A percentile compares a stretch with the other conserved stretches of the same genome.
phyloP scores from a whole-genome alignment of 768 basidiomycete species.

The Asterophora lycoperdoides region DNA sequence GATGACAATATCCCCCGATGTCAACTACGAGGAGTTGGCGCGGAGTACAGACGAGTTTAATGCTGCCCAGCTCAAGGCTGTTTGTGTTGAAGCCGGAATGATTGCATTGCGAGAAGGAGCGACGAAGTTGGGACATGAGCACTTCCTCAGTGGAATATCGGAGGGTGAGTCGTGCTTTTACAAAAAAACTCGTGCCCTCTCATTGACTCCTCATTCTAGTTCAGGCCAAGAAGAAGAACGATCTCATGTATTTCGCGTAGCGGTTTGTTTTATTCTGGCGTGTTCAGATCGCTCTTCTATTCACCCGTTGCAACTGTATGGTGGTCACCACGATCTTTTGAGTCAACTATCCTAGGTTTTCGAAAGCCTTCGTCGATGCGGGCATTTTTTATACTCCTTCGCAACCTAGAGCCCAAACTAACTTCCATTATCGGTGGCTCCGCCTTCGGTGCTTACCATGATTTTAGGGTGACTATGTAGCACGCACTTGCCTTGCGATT shows the following conservation, averaged over 20 bases:
- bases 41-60: conserved; percentile 98
- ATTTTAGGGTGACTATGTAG: no score
- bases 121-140: conserved; percentile 84
- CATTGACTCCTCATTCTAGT: conserved; percentile 45
- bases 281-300: not conserved
- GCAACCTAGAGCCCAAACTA: no score
- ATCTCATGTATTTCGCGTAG: conserved; percentile 91
- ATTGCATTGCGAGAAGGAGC: conserved; percentile 94
- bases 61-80: conserved; percentile 94
- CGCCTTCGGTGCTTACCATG: no score
- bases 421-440: no score
- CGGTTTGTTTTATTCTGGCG: not conserved
- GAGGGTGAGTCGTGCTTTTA: conserved; percentile 53
- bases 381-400: not conserved
- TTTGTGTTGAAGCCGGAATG: conserved; percentile 99
- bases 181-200: conserved; percentile 1
- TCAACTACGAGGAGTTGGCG: conserved; percentile 96
- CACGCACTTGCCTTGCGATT: no score
- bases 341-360: conserved; percentile 43
- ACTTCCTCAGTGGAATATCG: conserved; percentile 90
- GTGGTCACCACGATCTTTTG: conserved; percentile 34
- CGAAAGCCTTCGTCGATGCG: conserved; percentile 33
- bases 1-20: conserved; percentile 82
- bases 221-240: conserved; percentile 99
- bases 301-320: not conserved